A percentile compares a stretch with the other conserved stretches of the same genome.
Conservation (phyloP, 1,139 yeast genomes). For the Geotrichum europaeum region DNA sequence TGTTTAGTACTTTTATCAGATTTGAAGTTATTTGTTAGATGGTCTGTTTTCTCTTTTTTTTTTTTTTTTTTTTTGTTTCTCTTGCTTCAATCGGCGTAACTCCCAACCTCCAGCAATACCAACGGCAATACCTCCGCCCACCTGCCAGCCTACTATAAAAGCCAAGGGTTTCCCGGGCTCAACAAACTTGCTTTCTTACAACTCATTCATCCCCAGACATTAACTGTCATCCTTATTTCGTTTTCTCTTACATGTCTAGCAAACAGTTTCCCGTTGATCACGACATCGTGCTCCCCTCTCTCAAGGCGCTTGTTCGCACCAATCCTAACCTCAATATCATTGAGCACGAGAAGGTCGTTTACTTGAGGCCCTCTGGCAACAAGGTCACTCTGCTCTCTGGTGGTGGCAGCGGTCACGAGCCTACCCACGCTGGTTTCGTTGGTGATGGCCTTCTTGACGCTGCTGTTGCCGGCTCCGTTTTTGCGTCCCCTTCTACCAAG, state of each 20-base stretch:
- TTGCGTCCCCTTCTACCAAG: slow-evolving; percentile 88
- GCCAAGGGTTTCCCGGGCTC: too few species aligned
- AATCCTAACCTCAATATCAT: slow-evolving; percentile 62
- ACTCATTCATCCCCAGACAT: neutral
- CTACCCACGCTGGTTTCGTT: slow-evolving; percentile 85
- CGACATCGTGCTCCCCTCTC: slow-evolving; percentile 60
- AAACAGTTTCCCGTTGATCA: slow-evolving; percentile 35
- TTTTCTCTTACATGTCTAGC: slow-evolving; percentile 15
- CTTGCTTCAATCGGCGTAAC: too few species aligned
- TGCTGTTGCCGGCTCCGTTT: slow-evolving; percentile 82
- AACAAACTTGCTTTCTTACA: too few species aligned
- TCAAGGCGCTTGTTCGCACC: slow-evolving; percentile 61
- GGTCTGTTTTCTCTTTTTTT: too few species aligned
- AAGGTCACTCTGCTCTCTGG: slow-evolving; percentile 76
- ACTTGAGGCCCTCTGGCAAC: slow-evolving; percentile 26
- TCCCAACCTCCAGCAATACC: too few species aligned
- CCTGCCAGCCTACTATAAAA: too few species aligned
- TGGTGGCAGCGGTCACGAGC: slow-evolving; percentile 97
- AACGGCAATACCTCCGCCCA: too few species aligned
- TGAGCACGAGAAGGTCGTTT: slow-evolving; percentile 64
- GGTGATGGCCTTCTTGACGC: slow-evolving; percentile 78
- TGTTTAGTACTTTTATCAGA: too few species aligned
- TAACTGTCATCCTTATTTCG: neutral
- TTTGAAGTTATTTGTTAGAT: too few species aligned
- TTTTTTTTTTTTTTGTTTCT: too few species aligned